Evolutionary conservation across 1,139 yeast genomes (phyloP), one percentile per base, ranked within the genome.

Genomic region (Suhomyces guaymorum): DNA sequence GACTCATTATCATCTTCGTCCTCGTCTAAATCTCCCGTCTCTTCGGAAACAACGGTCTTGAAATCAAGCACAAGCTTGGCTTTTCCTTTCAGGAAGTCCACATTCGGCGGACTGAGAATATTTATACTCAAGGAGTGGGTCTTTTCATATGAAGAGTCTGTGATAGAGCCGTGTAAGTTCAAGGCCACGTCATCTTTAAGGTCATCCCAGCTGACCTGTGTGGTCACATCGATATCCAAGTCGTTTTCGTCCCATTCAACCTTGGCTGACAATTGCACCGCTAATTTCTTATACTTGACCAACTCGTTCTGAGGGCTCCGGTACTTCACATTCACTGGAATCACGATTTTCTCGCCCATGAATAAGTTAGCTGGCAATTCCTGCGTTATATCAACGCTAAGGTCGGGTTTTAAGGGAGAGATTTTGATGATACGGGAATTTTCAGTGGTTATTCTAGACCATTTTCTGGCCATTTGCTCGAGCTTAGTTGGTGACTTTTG

Each of bases 181-280:
- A 69, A 46, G 0, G 69, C 57, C 37, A 66, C 73, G 34, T 70
- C 76, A 41, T 70, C 76, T 42, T 70, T 70, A 33, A 61, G 46
- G 5, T 38, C 48, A 23, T 65, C 60, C 75, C 75, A 70, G 36
- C 57, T 55, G 2, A 54, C 49, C 28, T 54, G 61, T 3, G 59
- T 55, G 10, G 55, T 46, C 4, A 59, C 24, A n/a, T 50, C 49
- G 3, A 46, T 36, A 5, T 49, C 57, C 5, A 41, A 41, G 7
- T 38, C 49, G 3, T 48, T 48, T 16, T 46, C 42, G 7, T 24
- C 26, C 18, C 24, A 27, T 3, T 41, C 35, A 2, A 63, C 37
- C 17, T 47, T 55, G 3, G 58, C 46, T 24, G 54, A 49, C 4
- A 58, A 55, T 4, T 53, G 42, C 9, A 64, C 32, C 10, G 44